Base-by-base conservation (phyloP, 768 basidiomycete genomes). In the Coprinopsis strossmayeri region DNA sequence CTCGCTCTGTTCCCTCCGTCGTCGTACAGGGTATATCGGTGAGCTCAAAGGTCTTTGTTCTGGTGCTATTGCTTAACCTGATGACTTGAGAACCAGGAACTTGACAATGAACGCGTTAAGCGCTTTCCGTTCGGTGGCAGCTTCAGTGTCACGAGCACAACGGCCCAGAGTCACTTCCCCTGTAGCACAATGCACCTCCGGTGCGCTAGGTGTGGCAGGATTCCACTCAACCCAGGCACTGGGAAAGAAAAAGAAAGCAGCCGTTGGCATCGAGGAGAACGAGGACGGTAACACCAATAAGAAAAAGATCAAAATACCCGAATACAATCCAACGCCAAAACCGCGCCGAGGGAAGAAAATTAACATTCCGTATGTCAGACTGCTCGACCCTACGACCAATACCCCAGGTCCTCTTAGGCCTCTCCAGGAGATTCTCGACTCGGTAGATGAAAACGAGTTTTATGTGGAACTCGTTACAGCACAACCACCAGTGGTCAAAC, bases 401-500 rank as follows among this genome's bases (percentile, higher is more conserved):
- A 7, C 58, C 58, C 3, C 26, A 11, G 50, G 44, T 1, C 38
- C 50, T 18, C n/a, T 45, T n/a, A 23, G 26, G 5, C 18, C 35
- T 25, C 69, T 86, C 27, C 17, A 42, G 0, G 55, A 61, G 2
- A 61, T 89, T 45, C 71, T 89, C 55, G 60, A 61, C 5, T 53
- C 64, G 17, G 57, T 79, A 39, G 65, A 79, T 59, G 56, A 57
- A 9, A 61, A 69, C 15, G 66, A 64, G 0, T 64, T 69, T 48
- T 69, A 72, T 54, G 61, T 87, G 49, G 78, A 83, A 59, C 78
- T 89, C 38, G 73, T 85, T 32, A 57, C 66, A 2, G 55, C 65
- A 0, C 49, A 64, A 0, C 81, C 81, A 3, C 82, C 85, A 2
- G 69, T 87, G 43, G 87, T 90, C 30, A 78, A 73, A 51, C 60